Evolutionary conservation across 2,329 filamentous ascomycete genomes (phyloP), one percentile per base, ranked within the genome.

Genomic region (Fusarium longipes): DNA sequence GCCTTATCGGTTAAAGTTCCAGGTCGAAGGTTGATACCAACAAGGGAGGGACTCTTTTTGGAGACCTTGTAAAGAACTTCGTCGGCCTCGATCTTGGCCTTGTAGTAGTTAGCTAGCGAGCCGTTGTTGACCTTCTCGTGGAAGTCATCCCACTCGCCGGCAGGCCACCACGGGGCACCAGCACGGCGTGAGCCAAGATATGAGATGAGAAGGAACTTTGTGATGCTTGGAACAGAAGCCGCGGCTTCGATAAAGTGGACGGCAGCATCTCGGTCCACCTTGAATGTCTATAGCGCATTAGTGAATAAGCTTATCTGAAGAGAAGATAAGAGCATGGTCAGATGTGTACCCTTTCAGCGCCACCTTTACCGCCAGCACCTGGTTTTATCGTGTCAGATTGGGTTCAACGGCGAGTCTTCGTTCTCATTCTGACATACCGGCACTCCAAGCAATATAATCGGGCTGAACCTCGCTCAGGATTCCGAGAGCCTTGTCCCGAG

Each of bases 371-470:
- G 33, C 84, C 87, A 3, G 87, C 87, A 8, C 85, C 84, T 85
- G 20, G n/a, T n/a, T n/a, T n/a, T 45, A 47, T 47, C 29, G 40
- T 14, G 40, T 70, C 25, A 74, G 63, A 48, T 56, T 39, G 18
- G 8, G 27, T 20, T 29, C 11, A 36, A 24, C 18, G 8, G 3
- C n/a, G 15, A 9, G 20, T 9, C 20, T 2, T 7, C 22, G 6
- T 6, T n/a, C 43, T 6, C 4, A 25, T 17, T 17, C 48, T n/a
- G 9, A 73, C 81, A 40, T 75, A 87, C 89, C 89, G 18, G 90
- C 89, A 67, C 84, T 87, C 87, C 87, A 92, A 64, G 91, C 84
- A 29, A 92, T 82, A 75, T 88, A 91, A 75, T 92, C 88, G 3
- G 86, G 81, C 75, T 85, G 83, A 20, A 88, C 85, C 70, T 84